Conservation (phyloP, 192 early-diverging fungal species). For the Tieghemiomyces parasiticus region DNA sequence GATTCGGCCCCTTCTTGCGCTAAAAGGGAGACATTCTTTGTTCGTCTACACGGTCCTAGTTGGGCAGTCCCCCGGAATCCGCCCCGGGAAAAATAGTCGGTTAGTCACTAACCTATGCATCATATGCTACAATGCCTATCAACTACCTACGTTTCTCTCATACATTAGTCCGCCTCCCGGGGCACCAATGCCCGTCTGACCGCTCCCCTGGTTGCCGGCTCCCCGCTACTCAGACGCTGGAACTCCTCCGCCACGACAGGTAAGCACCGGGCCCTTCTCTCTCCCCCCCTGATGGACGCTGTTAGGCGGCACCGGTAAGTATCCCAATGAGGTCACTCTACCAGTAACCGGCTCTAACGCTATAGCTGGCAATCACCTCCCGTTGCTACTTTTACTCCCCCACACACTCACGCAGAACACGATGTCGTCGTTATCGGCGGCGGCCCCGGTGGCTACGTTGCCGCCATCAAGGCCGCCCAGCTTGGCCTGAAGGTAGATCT, state of each 20-base stretch:
- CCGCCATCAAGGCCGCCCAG: constrained; percentile 97
- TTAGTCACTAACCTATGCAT: too few relatives aligned
- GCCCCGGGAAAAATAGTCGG: too few relatives aligned
- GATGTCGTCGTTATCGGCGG: constrained; percentile 84
- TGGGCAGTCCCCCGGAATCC: too few relatives aligned
- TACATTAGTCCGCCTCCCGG: too few relatives aligned
- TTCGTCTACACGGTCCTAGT: too few relatives aligned
- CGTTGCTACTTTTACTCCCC: not conserved
- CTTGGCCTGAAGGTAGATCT: constrained; percentile 86
- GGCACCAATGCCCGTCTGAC: too few relatives aligned
- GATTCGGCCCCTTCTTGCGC: too few relatives aligned
- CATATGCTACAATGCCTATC: too few relatives aligned
- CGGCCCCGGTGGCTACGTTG: constrained; percentile 97
- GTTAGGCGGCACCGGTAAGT: not conserved
- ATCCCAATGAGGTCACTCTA: not conserved
- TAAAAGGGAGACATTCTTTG: too few relatives aligned
- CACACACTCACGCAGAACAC: constrained; percentile 41
- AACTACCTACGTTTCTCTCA: too few relatives aligned
- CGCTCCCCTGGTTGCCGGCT: too few relatives aligned
- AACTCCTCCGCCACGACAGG: constrained; percentile 6
- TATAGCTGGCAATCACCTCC: too few relatives aligned
- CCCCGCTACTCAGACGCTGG: constrained; percentile 7
- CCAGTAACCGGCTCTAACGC: not conserved
- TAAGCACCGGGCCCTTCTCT: not conserved
- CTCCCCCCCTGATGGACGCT: not conserved